These are phyloP conservation scores for Cystobasidium tubakii DNA, from an alignment of 768 basidiomycete species.

Conservation along the genomic window DNA sequence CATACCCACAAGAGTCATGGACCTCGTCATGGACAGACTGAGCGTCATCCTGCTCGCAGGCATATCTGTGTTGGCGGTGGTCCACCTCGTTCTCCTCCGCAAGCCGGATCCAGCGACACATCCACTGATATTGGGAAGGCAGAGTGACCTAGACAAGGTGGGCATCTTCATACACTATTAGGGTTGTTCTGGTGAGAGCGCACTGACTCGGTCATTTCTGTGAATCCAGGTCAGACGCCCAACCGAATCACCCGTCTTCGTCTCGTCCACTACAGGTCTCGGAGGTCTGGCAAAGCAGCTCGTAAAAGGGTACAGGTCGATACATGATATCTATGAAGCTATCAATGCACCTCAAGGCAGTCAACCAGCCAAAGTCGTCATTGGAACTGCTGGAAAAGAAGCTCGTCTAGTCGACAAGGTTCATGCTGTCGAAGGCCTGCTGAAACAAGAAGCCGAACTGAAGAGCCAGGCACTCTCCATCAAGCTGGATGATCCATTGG, in stretches of 20 bases:
- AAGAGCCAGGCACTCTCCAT: not conserved
- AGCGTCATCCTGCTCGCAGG: constrained; percentile 24
- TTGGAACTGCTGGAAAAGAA: not conserved
- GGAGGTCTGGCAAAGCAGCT: constrained; percentile 31
- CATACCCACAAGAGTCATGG: too few relatives aligned
- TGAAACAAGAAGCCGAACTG: not conserved
- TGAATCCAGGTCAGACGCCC: constrained; percentile 11
- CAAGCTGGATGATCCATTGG: constrained; percentile 25
- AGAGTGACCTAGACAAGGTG: constrained; percentile 34
- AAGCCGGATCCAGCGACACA: constrained; percentile 32
- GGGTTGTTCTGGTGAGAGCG: too few relatives aligned
- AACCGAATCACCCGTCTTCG: constrained; percentile 29
- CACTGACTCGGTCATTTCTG: too few relatives aligned
- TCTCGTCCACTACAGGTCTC: constrained; percentile 21
- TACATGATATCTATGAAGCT: constrained; percentile 13
- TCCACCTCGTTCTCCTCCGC: constrained; percentile 38
- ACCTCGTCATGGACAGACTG: constrained; percentile 22
- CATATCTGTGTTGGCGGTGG: not conserved
- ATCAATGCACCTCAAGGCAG: not conserved
- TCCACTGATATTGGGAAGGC: constrained; percentile 36
- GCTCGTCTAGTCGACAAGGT: constrained; percentile 13
- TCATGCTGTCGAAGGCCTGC: not conserved
- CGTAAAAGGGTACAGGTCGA: not conserved
- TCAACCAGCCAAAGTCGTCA: constrained; percentile 12
- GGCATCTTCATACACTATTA: not conserved